Evolutionary conservation across 2,329 filamentous ascomycete species (phyloP).

Genomic region (Alternaria sp.): DNA sequence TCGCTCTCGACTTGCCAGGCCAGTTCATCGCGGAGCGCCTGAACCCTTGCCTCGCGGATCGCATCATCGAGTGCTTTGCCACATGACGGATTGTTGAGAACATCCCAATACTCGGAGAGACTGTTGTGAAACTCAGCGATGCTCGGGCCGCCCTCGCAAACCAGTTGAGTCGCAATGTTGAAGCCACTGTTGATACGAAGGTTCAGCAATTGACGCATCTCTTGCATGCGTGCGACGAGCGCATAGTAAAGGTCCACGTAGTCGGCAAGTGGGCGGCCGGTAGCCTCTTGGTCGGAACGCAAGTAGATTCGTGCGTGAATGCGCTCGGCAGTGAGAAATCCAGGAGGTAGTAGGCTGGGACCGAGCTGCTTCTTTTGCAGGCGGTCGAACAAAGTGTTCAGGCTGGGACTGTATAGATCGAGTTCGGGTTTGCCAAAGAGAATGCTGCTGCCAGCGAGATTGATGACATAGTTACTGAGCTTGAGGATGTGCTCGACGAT

Average conservation of each 20-base stretch:
- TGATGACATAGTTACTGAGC: slow-evolving; percentile 24
- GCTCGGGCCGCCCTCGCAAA: slow-evolving; percentile 24
- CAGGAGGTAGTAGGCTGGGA: slow-evolving; percentile 25
- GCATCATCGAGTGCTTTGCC: slow-evolving; percentile 39
- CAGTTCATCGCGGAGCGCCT: slow-evolving; percentile 30
- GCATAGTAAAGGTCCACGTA: slow-evolving; percentile 49
- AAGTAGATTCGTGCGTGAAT: slow-evolving; percentile 46
- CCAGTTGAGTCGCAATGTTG: slow-evolving; percentile 17
- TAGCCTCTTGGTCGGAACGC: background rate
- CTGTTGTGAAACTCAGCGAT: slow-evolving; percentile 25
- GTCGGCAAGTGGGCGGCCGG: slow-evolving; percentile 58
- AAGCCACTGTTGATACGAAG: slow-evolving; percentile 39
- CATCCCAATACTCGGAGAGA: slow-evolving; percentile 34
- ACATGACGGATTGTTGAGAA: slow-evolving; percentile 35
- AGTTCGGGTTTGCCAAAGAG: slow-evolving; percentile 18
- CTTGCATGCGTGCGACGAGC: slow-evolving; percentile 35
- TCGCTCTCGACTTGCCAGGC: slow-evolving; percentile 17
- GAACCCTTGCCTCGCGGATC: slow-evolving; percentile 29
- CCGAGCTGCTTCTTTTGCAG: slow-evolving; percentile 44
- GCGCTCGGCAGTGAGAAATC: slow-evolving; percentile 20
- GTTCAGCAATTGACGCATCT: slow-evolving; percentile 33
- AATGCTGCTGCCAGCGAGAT: slow-evolving; percentile 16
- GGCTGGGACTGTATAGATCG: slow-evolving; percentile 39
- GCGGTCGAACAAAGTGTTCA: slow-evolving; percentile 39
- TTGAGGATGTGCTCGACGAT: slow-evolving; percentile 32